Percentiles rank a stretch among this genome's conserved stretches.
phyloP scores from a whole-genome alignment of 2,329 filamentous ascomycete species.

The Xylariaceae sp. region DNA sequence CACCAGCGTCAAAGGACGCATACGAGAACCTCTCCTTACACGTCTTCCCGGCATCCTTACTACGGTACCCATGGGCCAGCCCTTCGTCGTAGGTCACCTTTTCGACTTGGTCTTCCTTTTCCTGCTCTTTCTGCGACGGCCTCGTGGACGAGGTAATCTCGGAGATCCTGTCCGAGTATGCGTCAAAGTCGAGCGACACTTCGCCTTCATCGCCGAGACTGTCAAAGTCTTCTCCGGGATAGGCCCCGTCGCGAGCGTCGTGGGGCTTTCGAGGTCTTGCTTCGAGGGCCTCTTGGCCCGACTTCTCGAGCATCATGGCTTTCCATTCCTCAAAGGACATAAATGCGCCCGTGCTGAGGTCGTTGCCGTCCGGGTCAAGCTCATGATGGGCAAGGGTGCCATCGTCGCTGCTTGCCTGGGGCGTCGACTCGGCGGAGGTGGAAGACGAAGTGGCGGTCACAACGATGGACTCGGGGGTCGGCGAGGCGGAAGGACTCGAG shows the following conservation, averaged over 20 bases:
- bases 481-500: constrained; percentile 54
- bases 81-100: constrained; percentile 51
- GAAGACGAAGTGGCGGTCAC: constrained; percentile 27
- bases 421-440: constrained; percentile 19
- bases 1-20: constrained; percentile 94
- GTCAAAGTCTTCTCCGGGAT: constrained; percentile 68
- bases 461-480: constrained; percentile 26
- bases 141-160: constrained; percentile 42
- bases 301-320: constrained; percentile 84
- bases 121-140: constrained; percentile 30
- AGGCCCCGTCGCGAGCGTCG: constrained; percentile 52
- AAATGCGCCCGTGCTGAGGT: constrained; percentile 68
- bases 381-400: constrained; percentile 46
- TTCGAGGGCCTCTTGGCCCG: constrained; percentile 72
- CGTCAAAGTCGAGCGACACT: constrained; percentile 65
- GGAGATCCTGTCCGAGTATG: constrained; percentile 49
- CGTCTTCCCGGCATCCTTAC: constrained; percentile 93
- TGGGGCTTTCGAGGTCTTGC: constrained; percentile 64
- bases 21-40: constrained; percentile 98
- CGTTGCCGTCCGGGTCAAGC: constrained; percentile 63
- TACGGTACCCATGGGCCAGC: constrained; percentile 62
- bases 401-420: constrained; percentile 19
- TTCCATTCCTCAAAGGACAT: constrained; percentile 99
- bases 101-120: constrained; percentile 42
- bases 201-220: constrained; percentile 85